Evolutionary conservation across 352 stramenopile species (phyloP).

Genomic region (Globisporangium spinosum): DNA sequence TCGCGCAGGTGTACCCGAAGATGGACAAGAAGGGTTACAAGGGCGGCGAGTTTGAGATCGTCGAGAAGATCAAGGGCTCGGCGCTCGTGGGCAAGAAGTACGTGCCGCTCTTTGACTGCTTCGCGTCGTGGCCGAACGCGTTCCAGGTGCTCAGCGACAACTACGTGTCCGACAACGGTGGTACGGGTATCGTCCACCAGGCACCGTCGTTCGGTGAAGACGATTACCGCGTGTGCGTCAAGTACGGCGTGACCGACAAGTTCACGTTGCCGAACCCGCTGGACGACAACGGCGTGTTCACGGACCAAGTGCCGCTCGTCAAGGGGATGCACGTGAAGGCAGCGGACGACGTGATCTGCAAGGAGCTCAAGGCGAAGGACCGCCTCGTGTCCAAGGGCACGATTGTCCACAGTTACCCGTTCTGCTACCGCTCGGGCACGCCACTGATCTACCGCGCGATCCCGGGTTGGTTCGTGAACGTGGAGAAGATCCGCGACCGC

Average conservation of each 20-base stretch:
- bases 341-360: conserved; percentile 96
- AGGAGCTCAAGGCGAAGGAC: conserved; percentile 91
- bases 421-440: conserved; percentile 99
- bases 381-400: conserved; percentile 96
- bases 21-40: conserved; percentile 97
- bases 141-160: conserved; percentile 96
- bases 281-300: conserved; percentile 97
- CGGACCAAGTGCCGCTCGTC: conserved; percentile 88
- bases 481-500: conserved; percentile 97
- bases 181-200: conserved; percentile 98
- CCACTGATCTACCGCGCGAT: conserved; percentile 99
- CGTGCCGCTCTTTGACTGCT: conserved; percentile 96
- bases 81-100: conserved; percentile 96
- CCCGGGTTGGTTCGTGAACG: conserved; percentile 98
- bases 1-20: conserved; percentile 96
- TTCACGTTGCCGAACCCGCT: conserved; percentile 95
- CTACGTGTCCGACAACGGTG: conserved; percentile 97
- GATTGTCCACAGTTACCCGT: conserved; percentile 98
- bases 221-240: conserved; percentile 99
- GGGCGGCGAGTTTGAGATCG: conserved; percentile 91
- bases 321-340: conserved; percentile 97
- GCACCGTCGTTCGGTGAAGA: conserved; percentile 99
- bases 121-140: conserved; percentile 84
- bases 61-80: conserved; percentile 89
- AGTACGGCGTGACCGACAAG: conserved; percentile 93